Conservation (phyloP, 345 rosid genomes). For the Pistacia atlantica region DNA sequence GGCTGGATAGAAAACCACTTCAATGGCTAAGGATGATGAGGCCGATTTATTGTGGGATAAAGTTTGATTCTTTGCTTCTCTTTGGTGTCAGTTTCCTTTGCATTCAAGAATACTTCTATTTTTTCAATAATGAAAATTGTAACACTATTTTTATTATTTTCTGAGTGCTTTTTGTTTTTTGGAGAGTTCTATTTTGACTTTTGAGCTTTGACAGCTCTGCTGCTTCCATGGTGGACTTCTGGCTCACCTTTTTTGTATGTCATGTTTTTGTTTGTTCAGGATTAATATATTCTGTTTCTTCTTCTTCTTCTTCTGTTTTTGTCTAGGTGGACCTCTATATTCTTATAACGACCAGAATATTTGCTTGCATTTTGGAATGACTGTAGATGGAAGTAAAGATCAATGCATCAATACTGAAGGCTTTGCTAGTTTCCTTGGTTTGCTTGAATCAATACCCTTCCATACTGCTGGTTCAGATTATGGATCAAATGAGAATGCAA, state of each 20-base stretch:
- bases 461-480: constrained; percentile 61
- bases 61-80: not conserved
- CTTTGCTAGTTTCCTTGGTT: constrained; percentile 74
- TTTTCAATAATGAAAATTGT: too few species aligned
- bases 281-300: too few species aligned
- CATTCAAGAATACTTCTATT: too few species aligned
- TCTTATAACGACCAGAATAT: constrained; percentile 46
- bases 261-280: not conserved
- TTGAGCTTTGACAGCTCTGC: not conserved
- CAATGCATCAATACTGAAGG: constrained; percentile 73
- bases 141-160: too few species aligned
- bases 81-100: not conserved
- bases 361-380: constrained; percentile 58
- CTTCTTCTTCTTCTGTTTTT: not conserved
- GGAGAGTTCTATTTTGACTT: too few species aligned
- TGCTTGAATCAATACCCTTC: constrained; percentile 85
- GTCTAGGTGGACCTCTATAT: constrained; percentile 49
- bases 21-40: not conserved
- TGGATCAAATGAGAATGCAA: constrained; percentile 54
- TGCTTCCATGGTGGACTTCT: not conserved
- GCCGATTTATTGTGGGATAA: not conserved
- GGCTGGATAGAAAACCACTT: not conserved
- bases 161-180: not conserved
- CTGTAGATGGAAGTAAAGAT: constrained; percentile 53
- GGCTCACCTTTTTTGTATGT: not conserved